phyloP scores from a whole-genome alignment of 2,329 filamentous ascomycete genomes.

The Alternaria rosae region DNA sequence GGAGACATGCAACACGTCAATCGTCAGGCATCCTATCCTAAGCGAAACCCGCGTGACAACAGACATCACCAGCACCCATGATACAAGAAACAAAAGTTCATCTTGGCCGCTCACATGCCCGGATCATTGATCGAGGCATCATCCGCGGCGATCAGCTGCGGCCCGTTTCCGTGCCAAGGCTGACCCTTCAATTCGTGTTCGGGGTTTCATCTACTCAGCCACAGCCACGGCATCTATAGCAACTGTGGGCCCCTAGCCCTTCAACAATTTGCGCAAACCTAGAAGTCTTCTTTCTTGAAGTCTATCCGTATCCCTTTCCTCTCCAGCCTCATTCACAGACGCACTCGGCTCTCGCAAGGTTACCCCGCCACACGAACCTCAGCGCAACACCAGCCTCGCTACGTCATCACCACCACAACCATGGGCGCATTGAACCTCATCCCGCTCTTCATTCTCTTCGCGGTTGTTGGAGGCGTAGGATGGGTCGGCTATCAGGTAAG shows the following conservation, averaged over 20 bases:
- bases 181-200: constrained; percentile 8
- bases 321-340: not conserved
- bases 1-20: not conserved
- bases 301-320: not conserved
- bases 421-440: constrained; percentile 62
- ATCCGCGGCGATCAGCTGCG: constrained; percentile 4
- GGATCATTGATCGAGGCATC: not conserved
- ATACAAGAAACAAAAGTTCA: not conserved
- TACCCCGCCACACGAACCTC: constrained; percentile 5
- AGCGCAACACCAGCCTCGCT: constrained; percentile 4
- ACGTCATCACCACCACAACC: constrained; percentile 15
- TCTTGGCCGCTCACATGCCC: not conserved
- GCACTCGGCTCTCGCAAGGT: not conserved
- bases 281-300: not conserved
- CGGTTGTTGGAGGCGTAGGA: constrained; percentile 63
- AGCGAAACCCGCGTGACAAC: not conserved
- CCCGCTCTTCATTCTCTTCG: constrained; percentile 71
- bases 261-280: constrained; percentile 4
- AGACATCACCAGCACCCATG: not conserved
- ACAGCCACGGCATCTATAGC: constrained; percentile 13
- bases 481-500: constrained; percentile 72
- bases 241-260: constrained; percentile 7
- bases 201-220: constrained; percentile 25
- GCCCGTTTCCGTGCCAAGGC: constrained; percentile 18
- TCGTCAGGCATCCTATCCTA: not conserved